A percentile compares a stretch with the other conserved stretches of the same genome.
These are phyloP conservation scores for Stagonosporopsis rhizophila DNA, from an alignment of 2,329 filamentous ascomycete species.

Conservation along the genomic window DNA sequence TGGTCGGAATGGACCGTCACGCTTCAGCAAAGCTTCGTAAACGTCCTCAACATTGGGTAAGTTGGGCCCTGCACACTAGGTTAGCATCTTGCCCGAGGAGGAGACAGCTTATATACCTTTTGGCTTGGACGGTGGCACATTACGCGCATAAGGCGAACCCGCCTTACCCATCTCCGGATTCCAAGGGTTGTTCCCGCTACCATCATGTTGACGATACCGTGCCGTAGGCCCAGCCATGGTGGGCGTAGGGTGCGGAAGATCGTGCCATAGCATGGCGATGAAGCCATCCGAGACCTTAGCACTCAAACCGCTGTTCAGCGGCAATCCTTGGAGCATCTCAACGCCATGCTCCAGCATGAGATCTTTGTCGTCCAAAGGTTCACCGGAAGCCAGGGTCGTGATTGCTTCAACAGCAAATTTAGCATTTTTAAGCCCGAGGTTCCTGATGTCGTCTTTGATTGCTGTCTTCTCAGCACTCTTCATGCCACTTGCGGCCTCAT, in stretches of 20 bases:
- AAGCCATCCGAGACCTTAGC: constrained; percentile 58
- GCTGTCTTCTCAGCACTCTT: constrained; percentile 34
- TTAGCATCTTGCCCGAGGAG: constrained; percentile 38
- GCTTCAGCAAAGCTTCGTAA: constrained; percentile 69
- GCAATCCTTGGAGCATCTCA: constrained; percentile 60
- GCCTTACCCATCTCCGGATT: constrained; percentile 62
- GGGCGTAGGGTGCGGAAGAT: constrained; percentile 60
- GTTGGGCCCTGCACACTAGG: constrained; percentile 44
- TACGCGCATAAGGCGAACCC: constrained; percentile 61
- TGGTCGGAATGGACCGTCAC: constrained; percentile 63
- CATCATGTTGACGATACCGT: constrained; percentile 51
- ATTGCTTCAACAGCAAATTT: constrained; percentile 62
- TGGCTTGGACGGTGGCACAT: constrained; percentile 62
- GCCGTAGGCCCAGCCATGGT: constrained; percentile 56
- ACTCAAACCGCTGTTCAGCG: constrained; percentile 58
- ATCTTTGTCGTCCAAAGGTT: constrained; percentile 68
- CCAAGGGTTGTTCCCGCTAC: constrained; percentile 58
- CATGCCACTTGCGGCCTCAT: constrained; percentile 32
- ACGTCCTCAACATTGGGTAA: constrained; percentile 69
- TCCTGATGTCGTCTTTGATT: constrained; percentile 61
- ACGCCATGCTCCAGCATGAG: constrained; percentile 57
- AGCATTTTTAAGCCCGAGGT: constrained; percentile 58
- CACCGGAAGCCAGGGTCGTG: constrained; percentile 68
- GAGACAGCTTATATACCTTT: constrained; percentile 47
- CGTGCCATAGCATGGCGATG: constrained; percentile 61